Percentiles rank a stretch among this genome's conserved stretches.
Conservation (phyloP, 345 rosid species). For the Viola odorata region DNA sequence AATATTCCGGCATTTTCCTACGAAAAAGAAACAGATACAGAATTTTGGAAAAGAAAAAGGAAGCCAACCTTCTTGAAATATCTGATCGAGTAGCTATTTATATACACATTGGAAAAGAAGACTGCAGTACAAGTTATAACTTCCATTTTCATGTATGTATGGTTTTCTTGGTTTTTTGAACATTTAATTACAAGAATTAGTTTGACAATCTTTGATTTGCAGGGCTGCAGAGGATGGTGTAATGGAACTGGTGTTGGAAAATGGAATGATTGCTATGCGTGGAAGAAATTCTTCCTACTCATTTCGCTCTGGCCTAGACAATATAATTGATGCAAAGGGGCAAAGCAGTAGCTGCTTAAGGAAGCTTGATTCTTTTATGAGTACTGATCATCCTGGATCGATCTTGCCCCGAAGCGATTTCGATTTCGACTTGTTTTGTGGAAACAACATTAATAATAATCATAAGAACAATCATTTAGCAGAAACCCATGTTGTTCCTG, state of each 20-base stretch:
- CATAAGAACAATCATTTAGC: not conserved
- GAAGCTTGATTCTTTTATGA: conserved; percentile 6
- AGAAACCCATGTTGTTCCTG: conserved; percentile 15
- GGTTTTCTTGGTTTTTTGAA: no score
- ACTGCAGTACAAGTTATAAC: no score
- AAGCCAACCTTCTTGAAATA: no score
- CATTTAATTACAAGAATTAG: no score
- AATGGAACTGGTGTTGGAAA: conserved; percentile 35
- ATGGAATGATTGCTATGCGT: conserved; percentile 24
- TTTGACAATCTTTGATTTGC: conserved; percentile 14
- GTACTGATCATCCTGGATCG: not conserved
- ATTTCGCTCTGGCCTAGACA: not conserved
- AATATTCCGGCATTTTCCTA: no score
- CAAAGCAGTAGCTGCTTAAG: not conserved
- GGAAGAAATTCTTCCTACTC: not conserved
- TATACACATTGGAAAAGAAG: no score
- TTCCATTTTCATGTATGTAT: no score
- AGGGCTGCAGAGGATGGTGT: conserved; percentile 37
- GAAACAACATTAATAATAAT: not conserved
- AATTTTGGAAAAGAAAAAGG: no score
- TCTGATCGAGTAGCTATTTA: no score
- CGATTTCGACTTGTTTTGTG: not conserved
- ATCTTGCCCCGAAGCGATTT: conserved; percentile 4
- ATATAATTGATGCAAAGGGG: conserved; percentile 7
- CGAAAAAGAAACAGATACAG: no score